Conservation (phyloP, 345 rosid genomes). For the Mangifera indica region DNA sequence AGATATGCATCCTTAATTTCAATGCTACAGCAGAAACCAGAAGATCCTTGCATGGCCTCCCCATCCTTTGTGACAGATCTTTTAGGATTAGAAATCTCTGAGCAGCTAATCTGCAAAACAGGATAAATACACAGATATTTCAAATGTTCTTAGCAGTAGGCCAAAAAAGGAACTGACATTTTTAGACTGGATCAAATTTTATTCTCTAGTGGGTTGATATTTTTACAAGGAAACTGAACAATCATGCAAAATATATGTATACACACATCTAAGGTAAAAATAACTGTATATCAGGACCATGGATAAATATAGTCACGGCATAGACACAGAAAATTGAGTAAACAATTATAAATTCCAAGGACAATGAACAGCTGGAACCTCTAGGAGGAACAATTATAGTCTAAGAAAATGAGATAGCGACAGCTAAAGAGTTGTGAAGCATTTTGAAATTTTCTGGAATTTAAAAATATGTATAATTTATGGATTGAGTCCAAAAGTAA, state of each 20-base stretch:
- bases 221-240: too few species aligned
- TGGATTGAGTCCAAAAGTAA: background rate
- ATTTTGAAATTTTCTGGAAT: background rate
- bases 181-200: background rate
- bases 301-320: background rate
- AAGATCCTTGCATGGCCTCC: constrained; percentile 21
- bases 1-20: constrained; percentile 68
- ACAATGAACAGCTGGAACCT: background rate
- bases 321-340: background rate
- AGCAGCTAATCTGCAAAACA: constrained; percentile 69
- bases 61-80: constrained; percentile 24
- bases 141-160: constrained; percentile 7
- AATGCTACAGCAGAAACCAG: constrained; percentile 44
- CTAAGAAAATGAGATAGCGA: background rate
- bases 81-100: constrained; percentile 40
- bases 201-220: too few species aligned
- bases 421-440: background rate
- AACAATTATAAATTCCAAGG: background rate
- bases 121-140: constrained; percentile 16
- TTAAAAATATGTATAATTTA: background rate
- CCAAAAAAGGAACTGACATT: background rate
- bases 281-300: background rate
- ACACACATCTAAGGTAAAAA: too few species aligned
- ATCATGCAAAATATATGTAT: too few species aligned
- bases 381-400: background rate